These are phyloP conservation scores for Blastobotrys terrestris DNA, from an alignment of 805 yeast genomes.

Conservation along the genomic window DNA sequence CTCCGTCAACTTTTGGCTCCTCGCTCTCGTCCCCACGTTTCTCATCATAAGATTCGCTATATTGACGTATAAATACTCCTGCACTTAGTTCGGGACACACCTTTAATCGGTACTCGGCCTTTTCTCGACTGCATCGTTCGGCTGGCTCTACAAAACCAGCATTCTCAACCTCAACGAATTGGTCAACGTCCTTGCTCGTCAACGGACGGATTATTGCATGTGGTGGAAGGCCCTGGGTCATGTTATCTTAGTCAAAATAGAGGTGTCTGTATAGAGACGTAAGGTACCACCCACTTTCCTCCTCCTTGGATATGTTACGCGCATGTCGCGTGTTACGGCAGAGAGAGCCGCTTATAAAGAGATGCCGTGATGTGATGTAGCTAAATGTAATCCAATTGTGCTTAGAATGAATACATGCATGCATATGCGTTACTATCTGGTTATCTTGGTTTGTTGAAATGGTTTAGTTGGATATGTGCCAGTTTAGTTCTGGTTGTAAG, in stretches of 20 bases:
- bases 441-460: too few relatives aligned
- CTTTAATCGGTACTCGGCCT: conserved; percentile 59
- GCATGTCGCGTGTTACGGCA: neutral
- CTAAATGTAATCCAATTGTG: too few relatives aligned
- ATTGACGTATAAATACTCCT: conserved; percentile 77
- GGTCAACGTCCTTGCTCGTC: conserved; percentile 63
- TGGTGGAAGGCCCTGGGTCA: conserved; percentile 36
- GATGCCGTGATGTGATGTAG: too few relatives aligned
- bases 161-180: conserved; percentile 55
- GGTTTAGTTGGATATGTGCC: too few relatives aligned
- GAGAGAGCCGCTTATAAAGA: neutral
- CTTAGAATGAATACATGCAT: too few relatives aligned
- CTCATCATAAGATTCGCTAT: conserved; percentile 34
- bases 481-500: neutral
- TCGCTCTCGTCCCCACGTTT: conserved; percentile 12
- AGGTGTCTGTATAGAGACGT: too few relatives aligned
- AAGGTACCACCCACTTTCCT: neutral
- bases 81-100: conserved; percentile 87
- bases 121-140: conserved; percentile 65
- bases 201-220: conserved; percentile 72
- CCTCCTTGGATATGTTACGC: neutral
- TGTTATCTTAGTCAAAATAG: neutral
- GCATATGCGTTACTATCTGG: too few relatives aligned
- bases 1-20: conserved; percentile 13
- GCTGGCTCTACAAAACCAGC: conserved; percentile 56